phyloP scores from a whole-genome alignment of 1,284 basidiomycete genomes.

The Trichosporon asahii region DNA sequence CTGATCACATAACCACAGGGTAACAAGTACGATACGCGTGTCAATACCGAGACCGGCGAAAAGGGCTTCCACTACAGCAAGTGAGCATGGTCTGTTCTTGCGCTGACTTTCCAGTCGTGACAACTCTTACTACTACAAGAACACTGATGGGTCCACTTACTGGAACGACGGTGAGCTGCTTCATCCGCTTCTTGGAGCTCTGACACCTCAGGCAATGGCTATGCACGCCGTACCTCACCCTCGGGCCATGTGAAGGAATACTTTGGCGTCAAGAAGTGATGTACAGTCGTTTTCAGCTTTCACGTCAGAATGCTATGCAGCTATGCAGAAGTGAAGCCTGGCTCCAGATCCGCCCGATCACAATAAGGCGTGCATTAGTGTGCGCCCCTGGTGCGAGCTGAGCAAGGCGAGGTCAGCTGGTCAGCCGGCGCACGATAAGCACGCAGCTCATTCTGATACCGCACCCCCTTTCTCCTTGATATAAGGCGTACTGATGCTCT shows the following conservation, averaged over 20 bases:
- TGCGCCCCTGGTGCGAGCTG: background rate
- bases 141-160: slow-evolving; percentile 62
- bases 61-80: slow-evolving; percentile 63
- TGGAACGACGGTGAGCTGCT: slow-evolving; percentile 53
- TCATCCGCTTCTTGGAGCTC: background rate
- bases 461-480: background rate
- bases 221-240: slow-evolving; percentile 58
- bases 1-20: slow-evolving; percentile 50
- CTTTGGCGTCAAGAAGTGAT: slow-evolving; percentile 18
- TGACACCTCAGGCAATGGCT: slow-evolving; percentile 50
- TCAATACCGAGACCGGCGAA: slow-evolving; percentile 50
- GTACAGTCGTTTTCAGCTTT: too few relatives aligned
- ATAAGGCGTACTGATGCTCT: background rate
- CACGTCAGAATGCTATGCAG: background rate
- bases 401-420: too few relatives aligned
- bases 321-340: background rate
- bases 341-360: too few relatives aligned
- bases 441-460: background rate
- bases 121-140: slow-evolving; percentile 61
- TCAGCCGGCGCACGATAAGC: too few relatives aligned
- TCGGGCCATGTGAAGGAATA: slow-evolving; percentile 48
- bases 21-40: slow-evolving; percentile 59
- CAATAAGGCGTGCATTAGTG: background rate
- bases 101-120: slow-evolving; percentile 33
- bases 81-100: slow-evolving; percentile 9